Conservation (phyloP, 768 basidiomycete species). For the Psilocybe azurescens region DNA sequence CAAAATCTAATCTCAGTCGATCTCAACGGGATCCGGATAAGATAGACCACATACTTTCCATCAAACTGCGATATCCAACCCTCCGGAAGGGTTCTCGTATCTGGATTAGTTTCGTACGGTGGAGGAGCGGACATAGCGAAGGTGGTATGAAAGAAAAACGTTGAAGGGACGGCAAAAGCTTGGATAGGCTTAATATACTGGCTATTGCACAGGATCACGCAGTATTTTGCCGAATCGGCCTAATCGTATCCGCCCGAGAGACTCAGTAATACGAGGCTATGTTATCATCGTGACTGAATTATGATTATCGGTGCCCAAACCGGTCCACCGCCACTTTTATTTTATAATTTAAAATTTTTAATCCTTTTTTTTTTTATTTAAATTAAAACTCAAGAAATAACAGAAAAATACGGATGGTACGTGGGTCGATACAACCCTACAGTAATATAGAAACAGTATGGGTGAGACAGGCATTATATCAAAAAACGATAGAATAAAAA, state of each 20-base stretch:
- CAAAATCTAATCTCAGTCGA: constrained; percentile 20
- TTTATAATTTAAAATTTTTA: too few species aligned
- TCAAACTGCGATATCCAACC: constrained; percentile 79
- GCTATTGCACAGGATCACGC: constrained; percentile 35
- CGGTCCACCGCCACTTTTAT: constrained; percentile 22
- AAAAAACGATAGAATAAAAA: constrained; percentile 28
- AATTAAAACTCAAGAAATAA: too few species aligned
- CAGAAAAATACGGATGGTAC: constrained; percentile 19
- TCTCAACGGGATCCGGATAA: constrained; percentile 24
- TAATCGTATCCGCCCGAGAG: background rate
- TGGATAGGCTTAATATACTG: constrained; percentile 20
- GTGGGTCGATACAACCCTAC: constrained; percentile 19
- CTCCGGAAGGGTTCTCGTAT: constrained; percentile 61
- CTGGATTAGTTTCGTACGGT: constrained; percentile 53
- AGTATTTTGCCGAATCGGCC: constrained; percentile 18
- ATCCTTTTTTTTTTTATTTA: too few species aligned
- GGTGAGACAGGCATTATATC: constrained; percentile 29
- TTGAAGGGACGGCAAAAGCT: background rate
- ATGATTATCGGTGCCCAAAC: constrained; percentile 29
- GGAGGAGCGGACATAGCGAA: constrained; percentile 48
- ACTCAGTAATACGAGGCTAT: constrained; percentile 8
- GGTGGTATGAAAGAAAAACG: constrained; percentile 10
- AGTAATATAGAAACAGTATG: constrained; percentile 30
- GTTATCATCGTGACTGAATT: constrained; percentile 16
- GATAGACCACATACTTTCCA: constrained; percentile 53